Evolutionary conservation across 1,284 basidiomycete genomes (phyloP).

Genomic region (Ceratorhiza oryzae-sativae): DNA sequence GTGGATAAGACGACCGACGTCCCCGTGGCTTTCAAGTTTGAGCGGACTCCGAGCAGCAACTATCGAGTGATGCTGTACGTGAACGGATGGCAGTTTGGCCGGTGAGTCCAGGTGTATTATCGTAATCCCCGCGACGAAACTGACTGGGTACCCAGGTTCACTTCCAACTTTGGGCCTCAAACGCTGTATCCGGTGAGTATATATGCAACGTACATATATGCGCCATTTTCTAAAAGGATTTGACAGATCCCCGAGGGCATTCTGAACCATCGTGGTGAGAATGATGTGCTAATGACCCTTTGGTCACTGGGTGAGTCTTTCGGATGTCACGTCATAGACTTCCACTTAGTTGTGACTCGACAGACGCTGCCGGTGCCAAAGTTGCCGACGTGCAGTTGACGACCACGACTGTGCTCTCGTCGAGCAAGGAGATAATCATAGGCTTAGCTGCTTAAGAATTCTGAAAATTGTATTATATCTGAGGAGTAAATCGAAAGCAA

Average conservation of each 20-base stretch:
- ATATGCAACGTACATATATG: conserved; percentile 45
- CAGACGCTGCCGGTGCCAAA: conserved; percentile 52
- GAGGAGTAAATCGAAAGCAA: not conserved
- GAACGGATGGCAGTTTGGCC: conserved; percentile 32
- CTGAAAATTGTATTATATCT: not conserved
- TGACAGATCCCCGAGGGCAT: conserved; percentile 55
- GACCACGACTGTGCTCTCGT: conserved; percentile 46
- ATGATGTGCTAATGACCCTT: conserved; percentile 54
- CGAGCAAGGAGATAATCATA: conserved; percentile 49
- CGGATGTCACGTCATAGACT: too few species aligned
- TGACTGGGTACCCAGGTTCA: not conserved
- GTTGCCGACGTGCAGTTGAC: conserved; percentile 51
- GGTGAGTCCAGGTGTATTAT: conserved; percentile 5
- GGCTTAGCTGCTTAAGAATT: conserved; percentile 6
- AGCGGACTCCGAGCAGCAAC: conserved; percentile 12
- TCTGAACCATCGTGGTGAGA: conserved; percentile 54
- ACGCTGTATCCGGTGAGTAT: conserved; percentile 19
- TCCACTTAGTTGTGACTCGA: not conserved
- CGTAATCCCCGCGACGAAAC: not conserved
- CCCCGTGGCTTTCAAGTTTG: conserved; percentile 23
- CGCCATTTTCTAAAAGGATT: conserved; percentile 45
- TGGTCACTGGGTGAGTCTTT: conserved; percentile 53
- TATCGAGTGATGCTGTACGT: conserved; percentile 36
- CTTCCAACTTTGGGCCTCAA: conserved; percentile 26
- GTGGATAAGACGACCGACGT: conserved; percentile 26